A percentile compares a stretch with the other conserved stretches of the same genome.
Conservation (phyloP, 305 asterid species). For the Lippia alba region DNA sequence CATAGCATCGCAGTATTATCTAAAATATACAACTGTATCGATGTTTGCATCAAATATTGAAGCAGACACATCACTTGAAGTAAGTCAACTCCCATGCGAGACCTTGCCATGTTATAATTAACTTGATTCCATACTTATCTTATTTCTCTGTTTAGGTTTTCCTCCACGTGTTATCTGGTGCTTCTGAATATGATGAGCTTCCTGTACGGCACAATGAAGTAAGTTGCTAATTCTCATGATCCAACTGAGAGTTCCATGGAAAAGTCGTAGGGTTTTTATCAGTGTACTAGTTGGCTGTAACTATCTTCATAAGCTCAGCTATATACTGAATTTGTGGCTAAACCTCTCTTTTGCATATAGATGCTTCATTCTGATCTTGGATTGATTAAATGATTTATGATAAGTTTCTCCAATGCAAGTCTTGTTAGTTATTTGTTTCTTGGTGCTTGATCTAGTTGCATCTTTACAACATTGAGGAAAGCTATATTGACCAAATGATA, state of each 20-base stretch:
- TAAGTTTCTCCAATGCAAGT: constrained; percentile 13
- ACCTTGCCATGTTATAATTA: background rate
- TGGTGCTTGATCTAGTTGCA: constrained; percentile 25
- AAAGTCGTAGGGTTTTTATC: background rate
- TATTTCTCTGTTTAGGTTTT: constrained; percentile 61
- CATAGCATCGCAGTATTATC: constrained; percentile 92
- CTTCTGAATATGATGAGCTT: constrained; percentile 99
- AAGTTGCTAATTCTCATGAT: constrained; percentile 39
- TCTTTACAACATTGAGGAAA: constrained; percentile 21
- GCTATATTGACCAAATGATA: constrained; percentile 10
- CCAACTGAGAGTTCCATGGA: background rate
- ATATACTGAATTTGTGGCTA: constrained; percentile 23
- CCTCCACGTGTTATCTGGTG: constrained; percentile 85
- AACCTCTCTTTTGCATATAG: constrained; percentile 3
- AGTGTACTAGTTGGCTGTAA: constrained; percentile 18
- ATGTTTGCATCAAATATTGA: constrained; percentile 96
- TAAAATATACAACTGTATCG: constrained; percentile 89
- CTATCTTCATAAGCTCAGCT: constrained; percentile 14
- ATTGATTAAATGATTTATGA: background rate
- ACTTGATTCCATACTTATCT: constrained; percentile 12
- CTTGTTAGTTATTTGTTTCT: constrained; percentile 13
- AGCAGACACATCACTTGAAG: constrained; percentile 92
- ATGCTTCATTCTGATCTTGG: constrained; percentile 9
- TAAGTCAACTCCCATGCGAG: constrained; percentile 45
- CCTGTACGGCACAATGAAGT: constrained; percentile 99